Evolutionary conservation across 257 asterid genomes (phyloP).

Genomic region (Solanum corneliomulleri): DNA sequence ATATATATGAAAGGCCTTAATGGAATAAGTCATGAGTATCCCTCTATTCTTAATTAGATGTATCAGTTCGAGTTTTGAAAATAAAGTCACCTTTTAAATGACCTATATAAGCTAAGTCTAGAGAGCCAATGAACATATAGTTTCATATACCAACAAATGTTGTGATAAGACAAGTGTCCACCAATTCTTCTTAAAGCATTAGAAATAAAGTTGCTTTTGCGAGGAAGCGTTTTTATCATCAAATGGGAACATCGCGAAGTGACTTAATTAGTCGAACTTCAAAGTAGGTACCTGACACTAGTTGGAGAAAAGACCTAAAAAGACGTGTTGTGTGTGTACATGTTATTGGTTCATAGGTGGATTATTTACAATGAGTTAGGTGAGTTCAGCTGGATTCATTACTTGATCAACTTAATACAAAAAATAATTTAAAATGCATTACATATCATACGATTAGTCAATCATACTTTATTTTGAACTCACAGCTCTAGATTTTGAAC

Average conservation of each 20-base stretch:
- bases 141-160: not conserved
- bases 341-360: not conserved
- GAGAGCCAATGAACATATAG: not conserved
- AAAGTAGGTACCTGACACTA: not conserved
- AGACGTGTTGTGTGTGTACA: not conserved
- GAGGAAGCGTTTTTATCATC: not conserved
- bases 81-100: not conserved
- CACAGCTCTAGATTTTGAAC: not conserved
- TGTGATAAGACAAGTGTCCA: not conserved
- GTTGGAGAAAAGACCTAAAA: not conserved
- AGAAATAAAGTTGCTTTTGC: not conserved
- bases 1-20: not conserved
- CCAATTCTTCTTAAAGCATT: not conserved
- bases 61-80: not conserved
- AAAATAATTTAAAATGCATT: not conserved
- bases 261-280: no score
- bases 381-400: not conserved
- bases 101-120: not conserved
- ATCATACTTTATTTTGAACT: not conserved
- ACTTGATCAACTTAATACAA: no score
- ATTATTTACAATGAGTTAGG: not conserved
- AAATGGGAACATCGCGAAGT: fast-evolving
- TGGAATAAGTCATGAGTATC: not conserved
- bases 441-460: not conserved
- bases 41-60: not conserved